phyloP scores from a whole-genome alignment of 2,329 filamentous ascomycete genomes.

The Fusarium scirpi region DNA sequence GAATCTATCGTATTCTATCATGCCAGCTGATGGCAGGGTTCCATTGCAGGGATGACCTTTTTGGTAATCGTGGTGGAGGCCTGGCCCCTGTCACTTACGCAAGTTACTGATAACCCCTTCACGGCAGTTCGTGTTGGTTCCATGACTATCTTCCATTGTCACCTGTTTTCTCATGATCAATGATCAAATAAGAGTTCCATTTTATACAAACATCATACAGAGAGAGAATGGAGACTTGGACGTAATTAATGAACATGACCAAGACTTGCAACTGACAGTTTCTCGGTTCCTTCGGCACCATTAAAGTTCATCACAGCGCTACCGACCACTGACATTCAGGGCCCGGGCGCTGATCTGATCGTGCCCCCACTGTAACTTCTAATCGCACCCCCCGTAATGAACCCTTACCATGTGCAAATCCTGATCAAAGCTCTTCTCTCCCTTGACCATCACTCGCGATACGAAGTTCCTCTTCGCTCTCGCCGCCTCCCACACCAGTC shows the following conservation, averaged over 20 bases:
- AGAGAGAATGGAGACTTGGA: not conserved
- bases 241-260: not conserved
- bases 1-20: not conserved
- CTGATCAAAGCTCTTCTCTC: constrained; percentile 2
- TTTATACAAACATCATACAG: not conserved
- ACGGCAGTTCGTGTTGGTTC: not conserved
- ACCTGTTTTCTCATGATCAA: not conserved
- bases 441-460: not conserved
- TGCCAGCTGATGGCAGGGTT: not conserved
- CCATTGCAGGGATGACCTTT: not conserved
- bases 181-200: not conserved
- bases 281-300: not conserved
- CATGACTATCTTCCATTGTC: not conserved
- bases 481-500: constrained; percentile 6
- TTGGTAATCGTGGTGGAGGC: not conserved
- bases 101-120: constrained; percentile 5
- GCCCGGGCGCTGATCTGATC: not conserved
- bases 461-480: constrained; percentile 13
- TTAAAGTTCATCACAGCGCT: not conserved
- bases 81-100: constrained; percentile 2
- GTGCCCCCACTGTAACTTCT: not conserved
- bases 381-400: not conserved
- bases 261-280: not conserved
- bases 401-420: not conserved
- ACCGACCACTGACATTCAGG: not conserved